Percentiles rank a stretch among this genome's conserved stretches.
Evolutionary conservation across 768 basidiomycete species (phyloP).

Genomic region (Hemileccinum impolitum): DNA sequence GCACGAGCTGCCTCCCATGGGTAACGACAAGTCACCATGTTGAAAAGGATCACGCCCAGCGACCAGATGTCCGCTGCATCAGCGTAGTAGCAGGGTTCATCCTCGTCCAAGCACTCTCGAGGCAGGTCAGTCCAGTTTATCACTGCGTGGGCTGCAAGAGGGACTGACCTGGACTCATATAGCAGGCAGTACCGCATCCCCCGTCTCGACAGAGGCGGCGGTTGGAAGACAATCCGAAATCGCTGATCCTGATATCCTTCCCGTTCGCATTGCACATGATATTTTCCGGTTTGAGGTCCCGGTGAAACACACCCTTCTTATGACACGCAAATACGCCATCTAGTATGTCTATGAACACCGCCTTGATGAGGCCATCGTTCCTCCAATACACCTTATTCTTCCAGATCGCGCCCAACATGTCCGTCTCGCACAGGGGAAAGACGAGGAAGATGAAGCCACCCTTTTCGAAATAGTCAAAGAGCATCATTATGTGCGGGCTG

Average conservation of each 20-base stretch:
- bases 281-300: conserved; percentile 87
- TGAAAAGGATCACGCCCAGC: conserved; percentile 77
- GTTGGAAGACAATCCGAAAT: conserved; percentile 70
- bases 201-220: conserved; percentile 46
- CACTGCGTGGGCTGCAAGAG: background rate
- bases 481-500: conserved; percentile 56
- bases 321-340: conserved; percentile 79
- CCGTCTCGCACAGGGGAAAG: conserved; percentile 57
- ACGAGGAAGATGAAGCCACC: conserved; percentile 63
- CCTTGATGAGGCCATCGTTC: conserved; percentile 59
- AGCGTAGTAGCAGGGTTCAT: conserved; percentile 20
- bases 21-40: conserved; percentile 61
- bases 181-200: conserved; percentile 57
- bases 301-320: conserved; percentile 66
- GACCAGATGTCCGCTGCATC: conserved; percentile 60
- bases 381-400: conserved; percentile 46
- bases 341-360: conserved; percentile 69
- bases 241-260: conserved; percentile 57
- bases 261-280: conserved; percentile 60
- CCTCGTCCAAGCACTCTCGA: conserved; percentile 55
- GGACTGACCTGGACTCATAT: conserved; percentile 68
- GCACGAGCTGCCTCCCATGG: conserved; percentile 16
- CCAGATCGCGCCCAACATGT: conserved; percentile 62
- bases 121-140: conserved; percentile 6
- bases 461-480: conserved; percentile 61